phyloP scores from a whole-genome alignment of 768 basidiomycete genomes.

The Pleurotus ostreatus region DNA sequence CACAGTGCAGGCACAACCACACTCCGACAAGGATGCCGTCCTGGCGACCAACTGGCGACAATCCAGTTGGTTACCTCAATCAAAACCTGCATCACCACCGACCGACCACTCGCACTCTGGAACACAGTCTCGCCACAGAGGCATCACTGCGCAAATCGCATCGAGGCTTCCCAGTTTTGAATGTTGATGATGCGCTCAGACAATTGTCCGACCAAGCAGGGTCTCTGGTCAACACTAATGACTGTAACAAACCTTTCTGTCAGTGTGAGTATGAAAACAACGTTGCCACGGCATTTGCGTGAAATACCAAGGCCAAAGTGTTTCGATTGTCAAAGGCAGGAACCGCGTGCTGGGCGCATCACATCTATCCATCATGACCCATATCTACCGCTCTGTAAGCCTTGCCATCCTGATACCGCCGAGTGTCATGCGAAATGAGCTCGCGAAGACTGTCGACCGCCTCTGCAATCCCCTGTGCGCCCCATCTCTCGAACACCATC shows the following conservation, averaged over 20 bases:
- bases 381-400: conserved; percentile 84
- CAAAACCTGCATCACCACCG: conserved; percentile 1
- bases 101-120: conserved; percentile 7
- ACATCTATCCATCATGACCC: conserved; percentile 42
- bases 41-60: neutral
- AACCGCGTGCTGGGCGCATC: neutral
- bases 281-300: too few species aligned
- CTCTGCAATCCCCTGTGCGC: conserved; percentile 51
- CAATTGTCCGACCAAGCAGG: too few species aligned
- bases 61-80: conserved; percentile 2
- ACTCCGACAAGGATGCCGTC: neutral
- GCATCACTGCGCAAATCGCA: too few species aligned
- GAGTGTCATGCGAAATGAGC: conserved; percentile 38
- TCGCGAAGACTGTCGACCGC: conserved; percentile 43
- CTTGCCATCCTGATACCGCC: conserved; percentile 62
- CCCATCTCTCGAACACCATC: conserved; percentile 76
- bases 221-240: too few species aligned
- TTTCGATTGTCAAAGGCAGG: neutral
- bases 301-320: too few species aligned
- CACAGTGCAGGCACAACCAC: neutral
- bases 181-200: too few species aligned
- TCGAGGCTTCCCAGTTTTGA: too few species aligned
- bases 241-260: too few species aligned
- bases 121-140: neutral
- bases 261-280: too few species aligned